Evolutionary conservation across 2,329 filamentous ascomycete genomes (phyloP), one percentile per base, ranked within the genome.

Genomic region (Paramyrothecium sp.): DNA sequence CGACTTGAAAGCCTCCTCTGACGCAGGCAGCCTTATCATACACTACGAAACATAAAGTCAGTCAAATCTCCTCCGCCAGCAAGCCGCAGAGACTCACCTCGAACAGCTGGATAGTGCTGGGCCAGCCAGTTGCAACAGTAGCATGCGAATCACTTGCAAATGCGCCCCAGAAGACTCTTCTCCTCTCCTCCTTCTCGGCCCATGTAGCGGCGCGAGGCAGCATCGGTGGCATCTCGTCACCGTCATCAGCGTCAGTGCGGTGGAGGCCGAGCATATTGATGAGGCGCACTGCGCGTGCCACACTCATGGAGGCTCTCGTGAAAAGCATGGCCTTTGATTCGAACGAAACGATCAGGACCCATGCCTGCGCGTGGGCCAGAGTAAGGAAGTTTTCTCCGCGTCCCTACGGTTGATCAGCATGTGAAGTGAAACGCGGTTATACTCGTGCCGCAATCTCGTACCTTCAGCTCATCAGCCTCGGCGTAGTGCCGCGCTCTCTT

Each of bases 61-160:
- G 21, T 12, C 19, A 50, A 8, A 38, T 10, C 33, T 16, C 33
- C 8, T 38, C n/a, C n/a, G n/a, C n/a, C n/a, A n/a, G n/a, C n/a
- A n/a, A 16, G 33, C 33, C 33, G 16, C 16, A 16, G 8, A 10
- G 16, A 38, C 73, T 65, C 64, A 82, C 83, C 61, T 96, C 91
- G 67, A 79, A 79, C 57, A 91, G 83, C 61, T 96, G 88, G 47
- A 97, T 87, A 23, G 87, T 77, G 77, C 91, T 89, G 0, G 93
- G 91, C 93, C 93, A 97, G 2, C 93, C 93, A 3, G 92, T 96
- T 13, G 91, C 92, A 54, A 96, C 90, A 65, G 89, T 92, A 2
- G 91, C 89, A 73, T 96, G 96, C 23, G 90, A 84, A 70, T 97
- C 93, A 47, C 90, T 82, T 63, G 88, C 89, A 67, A 94, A 97